Conservation (phyloP, 768 basidiomycete species). For the Suillus placidus region DNA sequence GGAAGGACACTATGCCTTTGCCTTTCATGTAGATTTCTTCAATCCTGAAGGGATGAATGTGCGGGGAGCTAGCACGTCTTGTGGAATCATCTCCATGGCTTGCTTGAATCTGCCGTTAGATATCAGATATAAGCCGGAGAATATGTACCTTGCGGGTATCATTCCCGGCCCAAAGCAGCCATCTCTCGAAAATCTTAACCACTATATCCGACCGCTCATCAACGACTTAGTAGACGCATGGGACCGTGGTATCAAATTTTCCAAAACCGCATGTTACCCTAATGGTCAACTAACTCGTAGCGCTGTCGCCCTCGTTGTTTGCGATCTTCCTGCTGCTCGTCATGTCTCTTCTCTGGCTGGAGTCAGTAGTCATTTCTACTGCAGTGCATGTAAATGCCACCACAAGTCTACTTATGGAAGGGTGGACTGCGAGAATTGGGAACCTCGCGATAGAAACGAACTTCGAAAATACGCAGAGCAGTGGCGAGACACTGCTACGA, state of each 20-base stretch:
- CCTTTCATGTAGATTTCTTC: constrained; percentile 21
- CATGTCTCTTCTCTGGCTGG: constrained; percentile 32
- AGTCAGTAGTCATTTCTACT: constrained; percentile 26
- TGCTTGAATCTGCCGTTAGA: too few relatives aligned
- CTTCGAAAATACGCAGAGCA: constrained; percentile 10
- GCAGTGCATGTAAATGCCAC: constrained; percentile 31
- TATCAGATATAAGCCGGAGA: too few relatives aligned
- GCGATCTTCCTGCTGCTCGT: constrained; percentile 29
- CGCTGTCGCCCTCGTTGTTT: constrained; percentile 30
- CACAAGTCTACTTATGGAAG: constrained; percentile 9
- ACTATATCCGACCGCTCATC: too few relatives aligned
- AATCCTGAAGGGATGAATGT: too few relatives aligned
- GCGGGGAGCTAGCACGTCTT: too few relatives aligned
- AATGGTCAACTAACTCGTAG: constrained; percentile 13
- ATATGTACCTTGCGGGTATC: too few relatives aligned
- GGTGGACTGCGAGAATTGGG: constrained; percentile 18
- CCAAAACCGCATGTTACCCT: constrained; percentile 14
- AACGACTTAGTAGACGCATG: constrained; percentile 20
- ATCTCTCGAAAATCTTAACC: too few relatives aligned
- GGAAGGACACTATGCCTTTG: constrained; percentile 33
- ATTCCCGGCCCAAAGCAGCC: too few relatives aligned
- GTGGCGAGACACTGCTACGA: constrained; percentile 13
- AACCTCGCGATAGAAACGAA: constrained; percentile 13
- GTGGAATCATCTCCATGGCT: too few relatives aligned
- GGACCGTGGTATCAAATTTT: constrained; percentile 20